These are phyloP conservation scores for Periconia macrospinosa DNA, from an alignment of 2,329 filamentous ascomycete species.

Conservation along the genomic window DNA sequence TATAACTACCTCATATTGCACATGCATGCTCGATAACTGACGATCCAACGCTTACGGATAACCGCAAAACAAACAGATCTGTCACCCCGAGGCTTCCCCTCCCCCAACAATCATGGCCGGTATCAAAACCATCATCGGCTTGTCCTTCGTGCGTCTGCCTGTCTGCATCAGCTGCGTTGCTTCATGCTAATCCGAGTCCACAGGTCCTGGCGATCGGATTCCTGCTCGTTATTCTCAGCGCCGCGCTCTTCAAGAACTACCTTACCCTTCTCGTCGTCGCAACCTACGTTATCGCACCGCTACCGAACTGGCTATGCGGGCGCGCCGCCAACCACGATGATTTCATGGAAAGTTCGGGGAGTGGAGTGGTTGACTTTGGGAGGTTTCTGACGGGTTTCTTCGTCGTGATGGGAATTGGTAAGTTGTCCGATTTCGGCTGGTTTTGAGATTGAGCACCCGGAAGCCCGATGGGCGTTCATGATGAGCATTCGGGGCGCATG, in stretches of 20 bases:
- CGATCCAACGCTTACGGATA: neutral
- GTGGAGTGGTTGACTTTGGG: conserved; percentile 87
- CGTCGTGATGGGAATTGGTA: conserved; percentile 96
- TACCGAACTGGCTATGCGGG: conserved; percentile 95
- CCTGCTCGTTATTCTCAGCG: conserved; percentile 97
- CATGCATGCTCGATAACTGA: neutral
- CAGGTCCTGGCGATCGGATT: conserved; percentile 95
- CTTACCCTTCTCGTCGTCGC: conserved; percentile 93
- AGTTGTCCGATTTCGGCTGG: conserved; percentile 33
- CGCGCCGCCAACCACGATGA: conserved; percentile 91
- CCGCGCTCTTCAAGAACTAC: conserved; percentile 92
- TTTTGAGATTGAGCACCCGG: neutral
- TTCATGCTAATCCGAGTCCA: conserved; percentile 2
- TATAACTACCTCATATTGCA: neutral
- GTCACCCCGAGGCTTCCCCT: neutral
- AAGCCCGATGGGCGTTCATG: neutral
- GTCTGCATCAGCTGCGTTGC: neutral
- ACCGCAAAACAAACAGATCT: neutral
- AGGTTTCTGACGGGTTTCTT: conserved; percentile 93
- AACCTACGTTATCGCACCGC: conserved; percentile 88
- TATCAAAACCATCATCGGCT: conserved; percentile 97
- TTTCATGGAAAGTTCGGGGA: conserved; percentile 84
- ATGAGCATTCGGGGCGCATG: neutral
- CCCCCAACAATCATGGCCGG: conserved; percentile 66
- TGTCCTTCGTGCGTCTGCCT: conserved; percentile 77